Evolutionary conservation across 345 rosid genomes (phyloP).

Genomic region (Combretum micranthum): DNA sequence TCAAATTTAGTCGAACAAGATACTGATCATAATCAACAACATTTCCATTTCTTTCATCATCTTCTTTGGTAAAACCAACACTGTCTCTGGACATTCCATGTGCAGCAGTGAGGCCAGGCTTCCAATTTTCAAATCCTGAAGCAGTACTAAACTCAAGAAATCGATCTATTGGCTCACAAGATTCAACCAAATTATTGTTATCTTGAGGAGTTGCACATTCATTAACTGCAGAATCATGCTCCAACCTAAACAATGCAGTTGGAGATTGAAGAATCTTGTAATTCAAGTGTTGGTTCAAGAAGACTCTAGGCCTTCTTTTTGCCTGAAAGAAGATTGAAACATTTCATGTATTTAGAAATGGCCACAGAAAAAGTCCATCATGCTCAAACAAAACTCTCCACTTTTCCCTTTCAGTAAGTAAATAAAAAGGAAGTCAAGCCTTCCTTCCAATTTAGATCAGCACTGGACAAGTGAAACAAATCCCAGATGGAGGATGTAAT

Average conservation of each 20-base stretch:
- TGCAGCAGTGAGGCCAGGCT: background rate
- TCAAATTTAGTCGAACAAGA: conserved; percentile 58
- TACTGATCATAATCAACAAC: conserved; percentile 33
- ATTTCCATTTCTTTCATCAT: conserved; percentile 23
- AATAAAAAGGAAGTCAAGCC: no score
- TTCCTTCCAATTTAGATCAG: no score
- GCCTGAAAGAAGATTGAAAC: conserved; percentile 41
- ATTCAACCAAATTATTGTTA: conserved; percentile 41
- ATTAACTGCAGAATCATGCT: conserved; percentile 17
- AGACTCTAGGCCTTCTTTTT: conserved; percentile 57
- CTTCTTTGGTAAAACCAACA: conserved; percentile 22
- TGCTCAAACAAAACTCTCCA: no score
- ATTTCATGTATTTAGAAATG: background rate
- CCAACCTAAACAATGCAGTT: conserved; percentile 33
- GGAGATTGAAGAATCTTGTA: conserved; percentile 48
- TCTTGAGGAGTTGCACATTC: conserved; percentile 33
- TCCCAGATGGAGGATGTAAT: no score
- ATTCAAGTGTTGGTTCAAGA: conserved; percentile 33
- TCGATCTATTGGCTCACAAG: conserved; percentile 60
- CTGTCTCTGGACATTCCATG: conserved; percentile 10
- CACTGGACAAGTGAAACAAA: no score
- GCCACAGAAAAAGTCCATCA: background rate
- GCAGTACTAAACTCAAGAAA: conserved; percentile 53
- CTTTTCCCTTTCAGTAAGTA: no score
- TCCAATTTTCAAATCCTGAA: conserved; percentile 10